A percentile compares a stretch with the other conserved stretches of the same genome.
Evolutionary conservation across 257 asterid genomes (phyloP).

Genomic region (Capsicum baccatum): DNA sequence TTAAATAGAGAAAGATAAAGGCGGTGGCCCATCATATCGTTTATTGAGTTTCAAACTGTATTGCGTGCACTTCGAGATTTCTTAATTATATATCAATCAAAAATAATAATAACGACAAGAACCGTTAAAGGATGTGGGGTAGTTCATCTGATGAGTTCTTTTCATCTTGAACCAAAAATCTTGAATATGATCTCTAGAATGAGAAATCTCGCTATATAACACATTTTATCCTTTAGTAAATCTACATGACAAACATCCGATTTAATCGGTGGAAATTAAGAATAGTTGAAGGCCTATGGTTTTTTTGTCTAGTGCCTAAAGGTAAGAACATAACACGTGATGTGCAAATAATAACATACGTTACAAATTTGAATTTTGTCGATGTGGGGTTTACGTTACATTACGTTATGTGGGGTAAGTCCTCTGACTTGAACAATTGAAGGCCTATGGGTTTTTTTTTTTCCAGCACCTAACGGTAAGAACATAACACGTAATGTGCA

Average conservation of each 20-base stretch:
- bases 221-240: neutral
- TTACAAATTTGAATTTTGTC: neutral
- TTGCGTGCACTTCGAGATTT: neutral
- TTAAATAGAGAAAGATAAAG: too few relatives aligned
- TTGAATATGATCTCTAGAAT: neutral
- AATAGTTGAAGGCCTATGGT: neutral
- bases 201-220: neutral
- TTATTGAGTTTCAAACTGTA: rapidly evolving
- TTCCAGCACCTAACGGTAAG: too few relatives aligned
- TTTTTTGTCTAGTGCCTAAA: neutral
- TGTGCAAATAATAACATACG: too few relatives aligned
- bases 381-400: too few relatives aligned
- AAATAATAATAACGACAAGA: neutral
- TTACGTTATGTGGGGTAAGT: too few relatives aligned
- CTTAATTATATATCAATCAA: neutral
- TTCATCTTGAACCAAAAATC: neutral
- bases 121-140: neutral
- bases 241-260: neutral
- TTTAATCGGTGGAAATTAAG: neutral
- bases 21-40: neutral
- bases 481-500: too few relatives aligned
- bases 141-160: neutral
- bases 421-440: too few relatives aligned
- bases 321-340: neutral
- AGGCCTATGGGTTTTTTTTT: too few relatives aligned